These are phyloP conservation scores for Plasmodium yoelii DNA, from an alignment of 169 alveolate species.

Conservation along the genomic window DNA sequence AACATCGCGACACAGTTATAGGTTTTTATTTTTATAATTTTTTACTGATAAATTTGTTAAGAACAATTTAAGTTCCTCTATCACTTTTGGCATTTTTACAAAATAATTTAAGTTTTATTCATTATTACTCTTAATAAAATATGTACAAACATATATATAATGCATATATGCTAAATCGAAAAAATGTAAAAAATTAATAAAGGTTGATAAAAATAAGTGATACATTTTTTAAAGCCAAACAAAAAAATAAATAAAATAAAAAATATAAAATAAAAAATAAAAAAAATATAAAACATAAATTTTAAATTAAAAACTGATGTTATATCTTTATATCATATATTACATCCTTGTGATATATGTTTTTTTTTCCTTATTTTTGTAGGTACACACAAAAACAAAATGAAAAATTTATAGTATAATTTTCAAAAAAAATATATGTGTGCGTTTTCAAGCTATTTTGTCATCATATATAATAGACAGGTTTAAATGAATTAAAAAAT, in stretches of 20 bases:
- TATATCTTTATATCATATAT: no score
- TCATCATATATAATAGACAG: slow-evolving; percentile 65
- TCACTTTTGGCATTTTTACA: slow-evolving; percentile 44
- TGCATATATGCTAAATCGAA: no score
- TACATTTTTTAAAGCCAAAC: background rate
- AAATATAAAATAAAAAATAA: background rate
- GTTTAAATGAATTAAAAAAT: slow-evolving; percentile 79
- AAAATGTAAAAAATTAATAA: no score
- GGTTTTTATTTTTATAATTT: slow-evolving; percentile 7
- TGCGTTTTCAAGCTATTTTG: background rate
- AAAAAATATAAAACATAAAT: no score
- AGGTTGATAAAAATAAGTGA: background rate
- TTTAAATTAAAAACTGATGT: no score
- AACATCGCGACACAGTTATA: background rate
- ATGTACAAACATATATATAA: no score
- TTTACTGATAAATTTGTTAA: slow-evolving; percentile 41
- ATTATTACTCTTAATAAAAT: no score
- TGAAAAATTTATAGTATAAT: background rate
- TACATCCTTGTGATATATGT: no score
- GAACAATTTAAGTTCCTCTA: slow-evolving; percentile 65
- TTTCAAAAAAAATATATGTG: background rate
- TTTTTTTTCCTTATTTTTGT: no score
- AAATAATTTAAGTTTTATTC: background rate
- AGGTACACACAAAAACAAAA: slow-evolving; percentile 1
- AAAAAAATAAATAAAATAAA: background rate